phyloP scores from a whole-genome alignment of 1,284 basidiomycete genomes.

The Erythrobasidium hasegawianum region DNA sequence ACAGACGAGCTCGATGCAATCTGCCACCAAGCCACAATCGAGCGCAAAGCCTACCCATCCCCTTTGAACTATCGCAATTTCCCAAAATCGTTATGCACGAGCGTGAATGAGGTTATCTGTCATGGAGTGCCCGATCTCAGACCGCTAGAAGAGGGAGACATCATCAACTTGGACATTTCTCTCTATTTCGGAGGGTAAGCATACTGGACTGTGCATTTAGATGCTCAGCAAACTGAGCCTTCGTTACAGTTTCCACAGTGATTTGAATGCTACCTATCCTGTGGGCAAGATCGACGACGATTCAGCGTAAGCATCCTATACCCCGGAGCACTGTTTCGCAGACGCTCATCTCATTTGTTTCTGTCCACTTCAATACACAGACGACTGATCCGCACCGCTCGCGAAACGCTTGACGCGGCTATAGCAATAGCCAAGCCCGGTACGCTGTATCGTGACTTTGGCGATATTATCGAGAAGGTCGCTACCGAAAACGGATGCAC shows the following conservation, averaged over 20 bases:
- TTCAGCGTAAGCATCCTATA: constrained; percentile 52
- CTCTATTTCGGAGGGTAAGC: constrained; percentile 61
- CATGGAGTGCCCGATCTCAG: constrained; percentile 86
- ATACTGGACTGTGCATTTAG: constrained; percentile 20
- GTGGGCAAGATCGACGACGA: constrained; percentile 82
- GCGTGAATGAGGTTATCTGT: constrained; percentile 94
- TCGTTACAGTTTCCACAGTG: constrained; percentile 67
- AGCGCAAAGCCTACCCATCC: constrained; percentile 88
- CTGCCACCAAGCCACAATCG: constrained; percentile 89
- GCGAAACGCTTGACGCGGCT: constrained; percentile 75
- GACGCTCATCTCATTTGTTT: too few relatives aligned
- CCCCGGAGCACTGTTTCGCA: too few relatives aligned
- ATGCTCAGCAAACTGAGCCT: constrained; percentile 50
- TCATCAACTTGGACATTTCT: constrained; percentile 75
- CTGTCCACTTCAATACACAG: too few relatives aligned
- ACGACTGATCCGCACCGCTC: constrained; percentile 68
- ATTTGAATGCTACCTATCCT: constrained; percentile 66
- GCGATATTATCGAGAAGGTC: constrained; percentile 64
- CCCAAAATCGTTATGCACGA: constrained; percentile 95
- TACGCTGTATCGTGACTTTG: constrained; percentile 52
- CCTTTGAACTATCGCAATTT: constrained; percentile 89
- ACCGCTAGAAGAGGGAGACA: constrained; percentile 82
- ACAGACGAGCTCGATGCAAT: constrained; percentile 93
- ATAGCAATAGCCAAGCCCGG: constrained; percentile 51
- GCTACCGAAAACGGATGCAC: constrained; percentile 74